These are phyloP conservation scores for Pseudocercospora fijiensis DNA, from an alignment of 2,329 filamentous ascomycete genomes.

Conservation along the genomic window DNA sequence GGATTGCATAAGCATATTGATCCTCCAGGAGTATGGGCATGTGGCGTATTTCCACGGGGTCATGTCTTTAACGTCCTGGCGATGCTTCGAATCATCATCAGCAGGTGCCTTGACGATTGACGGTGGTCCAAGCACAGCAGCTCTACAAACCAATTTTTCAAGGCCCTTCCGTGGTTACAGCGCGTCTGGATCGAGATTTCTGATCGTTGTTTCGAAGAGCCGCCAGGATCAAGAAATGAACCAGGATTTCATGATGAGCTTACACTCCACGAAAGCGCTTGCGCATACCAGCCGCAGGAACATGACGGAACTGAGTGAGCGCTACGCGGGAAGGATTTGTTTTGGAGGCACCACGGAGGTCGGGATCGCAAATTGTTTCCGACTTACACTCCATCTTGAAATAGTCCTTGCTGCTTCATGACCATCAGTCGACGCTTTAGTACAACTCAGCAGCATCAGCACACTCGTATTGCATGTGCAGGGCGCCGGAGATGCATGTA, in stretches of 20 bases:
- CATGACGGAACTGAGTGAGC: background rate
- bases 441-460: too few species aligned
- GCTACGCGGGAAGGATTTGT: background rate
- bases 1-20: background rate
- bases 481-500: too few species aligned
- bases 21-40: background rate
- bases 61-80: too few species aligned
- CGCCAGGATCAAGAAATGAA: slow-evolving; percentile 32
- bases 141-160: background rate
- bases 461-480: too few species aligned
- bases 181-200: background rate
- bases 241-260: background rate
- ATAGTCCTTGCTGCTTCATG: too few species aligned
- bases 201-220: background rate
- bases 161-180: background rate
- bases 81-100: too few species aligned
- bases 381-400: too few species aligned
- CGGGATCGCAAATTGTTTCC: too few species aligned
- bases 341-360: background rate
- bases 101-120: too few species aligned
- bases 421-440: too few species aligned
- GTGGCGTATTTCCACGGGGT: too few species aligned
- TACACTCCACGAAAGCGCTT: slow-evolving; percentile 51
- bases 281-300: background rate
- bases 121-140: background rate